These are phyloP conservation scores for Penicillium psychrofluorescens DNA, from an alignment of 495 filamentous ascomycete genomes.

Conservation along the genomic window DNA sequence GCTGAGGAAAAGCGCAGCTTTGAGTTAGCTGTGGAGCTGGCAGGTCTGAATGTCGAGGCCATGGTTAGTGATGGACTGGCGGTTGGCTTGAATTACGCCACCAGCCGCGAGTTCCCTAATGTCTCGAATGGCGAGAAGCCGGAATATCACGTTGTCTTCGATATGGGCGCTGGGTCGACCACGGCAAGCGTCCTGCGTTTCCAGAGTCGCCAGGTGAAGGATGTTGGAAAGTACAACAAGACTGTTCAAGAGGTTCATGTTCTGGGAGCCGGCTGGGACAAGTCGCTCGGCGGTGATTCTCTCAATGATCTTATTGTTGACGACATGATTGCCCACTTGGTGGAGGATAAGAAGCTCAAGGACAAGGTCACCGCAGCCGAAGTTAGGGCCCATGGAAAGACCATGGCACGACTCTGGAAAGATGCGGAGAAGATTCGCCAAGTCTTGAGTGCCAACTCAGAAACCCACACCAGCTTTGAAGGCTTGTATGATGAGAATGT, in stretches of 20 bases:
- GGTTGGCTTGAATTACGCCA: slow-evolving; percentile 93
- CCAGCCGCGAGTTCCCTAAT: slow-evolving; percentile 77
- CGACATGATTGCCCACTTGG: slow-evolving; percentile 77
- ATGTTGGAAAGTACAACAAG: slow-evolving; percentile 91
- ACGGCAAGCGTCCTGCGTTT: slow-evolving; percentile 90
- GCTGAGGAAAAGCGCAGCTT: slow-evolving; percentile 80
- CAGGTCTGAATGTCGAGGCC: slow-evolving; percentile 76
- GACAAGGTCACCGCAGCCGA: slow-evolving; percentile 50
- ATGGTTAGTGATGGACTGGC: slow-evolving; percentile 87
- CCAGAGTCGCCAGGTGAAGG: slow-evolving; percentile 83
- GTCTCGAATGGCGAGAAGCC: slow-evolving; percentile 79
- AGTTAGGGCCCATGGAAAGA: slow-evolving; percentile 71
- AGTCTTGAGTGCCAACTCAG: slow-evolving; percentile 85
- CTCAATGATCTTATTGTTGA: slow-evolving; percentile 82
- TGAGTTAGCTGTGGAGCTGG: slow-evolving; percentile 73
- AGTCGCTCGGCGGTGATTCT: slow-evolving; percentile 80
- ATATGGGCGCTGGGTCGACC: slow-evolving; percentile 97
- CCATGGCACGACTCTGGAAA: slow-evolving; percentile 82
- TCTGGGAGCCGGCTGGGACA: slow-evolving; percentile 81
- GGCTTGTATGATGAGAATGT: slow-evolving; percentile 76
- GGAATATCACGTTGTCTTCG: slow-evolving; percentile 88
- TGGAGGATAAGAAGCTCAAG: slow-evolving; percentile 62
- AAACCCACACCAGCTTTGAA: slow-evolving; percentile 76
- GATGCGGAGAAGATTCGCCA: slow-evolving; percentile 84
- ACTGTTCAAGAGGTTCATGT: slow-evolving; percentile 89